A percentile compares a stretch with the other conserved stretches of the same genome.
Evolutionary conservation across 305 asterid species (phyloP).

Genomic region (Solanum hybrid): DNA sequence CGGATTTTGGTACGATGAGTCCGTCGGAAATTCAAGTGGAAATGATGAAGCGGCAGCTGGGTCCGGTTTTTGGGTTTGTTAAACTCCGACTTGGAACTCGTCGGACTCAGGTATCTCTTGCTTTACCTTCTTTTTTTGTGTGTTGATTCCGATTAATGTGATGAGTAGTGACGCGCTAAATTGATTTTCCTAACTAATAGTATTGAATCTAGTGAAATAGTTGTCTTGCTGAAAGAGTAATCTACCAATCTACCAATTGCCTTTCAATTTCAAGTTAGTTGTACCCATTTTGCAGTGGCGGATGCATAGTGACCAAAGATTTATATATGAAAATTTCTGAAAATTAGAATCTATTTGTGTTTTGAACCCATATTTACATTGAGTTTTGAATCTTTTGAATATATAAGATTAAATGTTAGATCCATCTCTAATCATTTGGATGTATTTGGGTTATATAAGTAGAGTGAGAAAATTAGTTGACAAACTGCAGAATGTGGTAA

Average conservation of each 20-base stretch:
- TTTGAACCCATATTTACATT: neutral
- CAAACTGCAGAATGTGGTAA: neutral
- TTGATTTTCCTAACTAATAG: neutral
- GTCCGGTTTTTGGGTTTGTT: slow-evolving; percentile 80
- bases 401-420: neutral
- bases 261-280: neutral
- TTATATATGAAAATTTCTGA: neutral
- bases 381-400: neutral
- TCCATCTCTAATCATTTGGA: neutral
- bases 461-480: neutral
- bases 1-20: slow-evolving; percentile 44
- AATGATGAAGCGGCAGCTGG: slow-evolving; percentile 57
- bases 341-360: neutral
- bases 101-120: slow-evolving; percentile 41
- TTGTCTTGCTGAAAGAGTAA: neutral
- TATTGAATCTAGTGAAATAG: neutral
- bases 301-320: neutral
- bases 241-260: neutral
- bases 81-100: slow-evolving; percentile 71
- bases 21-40: slow-evolving; percentile 47
- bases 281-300: neutral
- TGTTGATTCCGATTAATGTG: neutral
- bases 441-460: neutral
- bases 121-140: neutral
- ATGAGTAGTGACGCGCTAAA: neutral